Evolutionary conservation across 352 stramenopile genomes (phyloP).

Genomic region (Blastocystis sp.): DNA sequence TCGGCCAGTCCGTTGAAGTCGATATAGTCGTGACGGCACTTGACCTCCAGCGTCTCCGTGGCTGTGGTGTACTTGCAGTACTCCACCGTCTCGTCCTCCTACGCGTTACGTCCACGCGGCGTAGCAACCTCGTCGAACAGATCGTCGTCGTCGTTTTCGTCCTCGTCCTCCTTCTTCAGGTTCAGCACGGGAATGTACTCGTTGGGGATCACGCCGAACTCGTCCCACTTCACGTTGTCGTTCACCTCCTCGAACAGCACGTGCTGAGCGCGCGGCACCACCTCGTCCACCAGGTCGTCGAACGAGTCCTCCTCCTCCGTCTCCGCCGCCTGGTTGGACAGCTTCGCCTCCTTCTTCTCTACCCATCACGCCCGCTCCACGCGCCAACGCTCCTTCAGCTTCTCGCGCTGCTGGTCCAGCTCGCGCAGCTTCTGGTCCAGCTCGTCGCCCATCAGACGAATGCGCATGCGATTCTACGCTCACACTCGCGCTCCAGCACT

Average conservation of each 20-base stretch:
- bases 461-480: constrained; percentile 51
- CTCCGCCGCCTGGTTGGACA: background rate
- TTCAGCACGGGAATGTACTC: constrained; percentile 39
- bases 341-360: constrained; percentile 24
- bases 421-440: constrained; percentile 16
- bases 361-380: background rate
- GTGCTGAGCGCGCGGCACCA: background rate
- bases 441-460: constrained; percentile 42
- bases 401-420: background rate
- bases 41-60: background rate
- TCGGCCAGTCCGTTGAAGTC: constrained; percentile 56
- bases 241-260: constrained; percentile 9
- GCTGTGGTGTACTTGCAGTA: constrained; percentile 46
- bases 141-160: constrained; percentile 21
- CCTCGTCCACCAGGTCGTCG: background rate
- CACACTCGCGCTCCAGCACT: background rate
- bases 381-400: constrained; percentile 34
- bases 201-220: constrained; percentile 38
- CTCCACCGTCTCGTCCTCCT: constrained; percentile 19
- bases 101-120: background rate
- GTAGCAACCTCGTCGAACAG: constrained; percentile 1
- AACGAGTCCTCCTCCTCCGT: constrained; percentile 21
- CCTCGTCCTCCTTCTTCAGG: constrained; percentile 25
- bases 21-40: constrained; percentile 22
- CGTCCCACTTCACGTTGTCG: constrained; percentile 38